These are phyloP conservation scores for Tulasnella sp. DNA, from an alignment of 768 basidiomycete species.

Conservation along the genomic window DNA sequence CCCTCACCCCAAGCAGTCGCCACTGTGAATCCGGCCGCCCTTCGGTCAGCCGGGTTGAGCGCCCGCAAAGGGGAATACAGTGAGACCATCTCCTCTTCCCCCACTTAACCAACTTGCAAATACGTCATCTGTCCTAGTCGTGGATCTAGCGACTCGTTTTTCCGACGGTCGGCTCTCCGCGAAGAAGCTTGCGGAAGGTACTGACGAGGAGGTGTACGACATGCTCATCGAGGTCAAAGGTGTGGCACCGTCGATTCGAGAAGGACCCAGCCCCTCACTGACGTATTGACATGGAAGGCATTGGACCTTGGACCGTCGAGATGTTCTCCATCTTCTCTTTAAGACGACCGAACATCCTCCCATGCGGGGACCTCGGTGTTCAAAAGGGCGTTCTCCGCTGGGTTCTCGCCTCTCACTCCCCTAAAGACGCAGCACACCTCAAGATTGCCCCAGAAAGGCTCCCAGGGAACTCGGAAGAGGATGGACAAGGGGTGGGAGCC, in stretches of 20 bases:
- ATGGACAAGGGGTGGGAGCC: conserved; percentile 1
- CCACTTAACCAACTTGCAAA: background rate
- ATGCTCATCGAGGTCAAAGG: conserved; percentile 73
- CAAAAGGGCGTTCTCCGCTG: conserved; percentile 41
- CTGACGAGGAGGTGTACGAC: conserved; percentile 67
- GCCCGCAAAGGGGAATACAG: conserved; percentile 86
- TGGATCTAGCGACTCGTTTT: conserved; percentile 72
- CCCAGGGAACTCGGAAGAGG: conserved; percentile 9
- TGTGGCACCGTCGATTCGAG: conserved; percentile 33
- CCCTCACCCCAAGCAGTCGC: conserved; percentile 66
- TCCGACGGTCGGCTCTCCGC: conserved; percentile 72
- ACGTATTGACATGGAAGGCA: background rate
- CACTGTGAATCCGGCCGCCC: conserved; percentile 45
- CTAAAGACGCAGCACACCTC: conserved; percentile 12
- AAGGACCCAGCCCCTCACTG: background rate
- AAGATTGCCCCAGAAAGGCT: conserved; percentile 10
- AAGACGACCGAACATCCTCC: conserved; percentile 72
- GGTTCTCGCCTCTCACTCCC: conserved; percentile 29
- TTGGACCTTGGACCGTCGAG: conserved; percentile 47
- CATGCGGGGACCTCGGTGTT: conserved; percentile 73
- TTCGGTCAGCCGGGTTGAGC: conserved; percentile 71
- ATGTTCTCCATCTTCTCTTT: conserved; percentile 91
- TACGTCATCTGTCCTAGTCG: conserved; percentile 40
- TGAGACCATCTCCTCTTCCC: conserved; percentile 30
- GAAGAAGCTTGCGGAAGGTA: conserved; percentile 56